Base-by-base conservation (phyloP, 2,329 filamentous ascomycete species). In the Diplodia sapinea region DNA sequence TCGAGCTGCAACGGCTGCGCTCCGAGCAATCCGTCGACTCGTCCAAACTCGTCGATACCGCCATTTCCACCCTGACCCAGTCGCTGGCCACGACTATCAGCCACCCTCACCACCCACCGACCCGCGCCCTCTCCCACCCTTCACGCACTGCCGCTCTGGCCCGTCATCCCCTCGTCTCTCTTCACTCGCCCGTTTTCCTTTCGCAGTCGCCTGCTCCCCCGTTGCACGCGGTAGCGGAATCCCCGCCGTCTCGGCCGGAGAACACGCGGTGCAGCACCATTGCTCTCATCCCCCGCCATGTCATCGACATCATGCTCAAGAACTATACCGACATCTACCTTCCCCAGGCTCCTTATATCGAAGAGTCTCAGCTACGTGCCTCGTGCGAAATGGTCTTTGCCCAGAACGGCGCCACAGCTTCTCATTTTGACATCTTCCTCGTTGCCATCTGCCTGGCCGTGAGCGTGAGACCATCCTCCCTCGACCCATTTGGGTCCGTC, bases 301-400 rank as follows among this genome's bases (percentile, higher is more conserved):
- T 67, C 23, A 62, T 67, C 23, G 65, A 67, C 49, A 67, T 67
- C 38, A 67, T 67, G 65, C 65, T 67, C 47, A 61, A 61, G 26
- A 67, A 67, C 13, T 67, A 67, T 47, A 62, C 56, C 12, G 65
- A 67, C 2, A 54, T 61, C 33, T 67, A 67, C 49, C 49, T 67
- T 6, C 65, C 65, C 1, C 65, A 67, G 12, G 49, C 65, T 3
- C 65, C 65, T 6, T 67, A 62, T 15, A 47, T 67, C 2, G 65
- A 67, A 7, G 65, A 52, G 17, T 33, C 65, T 12, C 29, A 51
- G 15, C n/a, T 67, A 36, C 56, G 49, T 17, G 56, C 47, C 4
- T 61, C 65, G 20, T 61, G 55, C 8, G 65, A 67, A 36, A 54
- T 17, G 11, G 26, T 67, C n/a, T 67, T 62, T 17, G 47, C 65